Conservation (phyloP, 768 basidiomycete species). For the Mycena belliarum region DNA sequence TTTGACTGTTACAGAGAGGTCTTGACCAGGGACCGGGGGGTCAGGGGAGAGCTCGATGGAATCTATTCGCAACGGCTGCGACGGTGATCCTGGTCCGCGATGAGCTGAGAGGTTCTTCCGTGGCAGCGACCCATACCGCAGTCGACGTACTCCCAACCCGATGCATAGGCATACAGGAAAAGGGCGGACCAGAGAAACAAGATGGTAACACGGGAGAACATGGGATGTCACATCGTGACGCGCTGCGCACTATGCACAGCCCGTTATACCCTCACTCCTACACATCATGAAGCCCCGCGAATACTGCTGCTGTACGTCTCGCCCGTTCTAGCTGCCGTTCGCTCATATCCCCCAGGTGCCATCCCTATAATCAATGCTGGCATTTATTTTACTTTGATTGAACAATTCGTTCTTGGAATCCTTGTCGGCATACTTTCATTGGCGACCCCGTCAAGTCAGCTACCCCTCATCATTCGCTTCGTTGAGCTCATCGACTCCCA, state of each 20-base stretch:
- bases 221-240: conserved; percentile 3
- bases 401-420: conserved; percentile 72
- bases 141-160: conserved; percentile 68
- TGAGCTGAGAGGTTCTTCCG: too few species aligned
- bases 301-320: conserved; percentile 74
- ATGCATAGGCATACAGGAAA: background rate
- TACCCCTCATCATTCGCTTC: background rate
- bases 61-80: conserved; percentile 59
- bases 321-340: too few species aligned
- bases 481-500: conserved; percentile 28
- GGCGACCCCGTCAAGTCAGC: conserved; percentile 78
- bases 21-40: conserved; percentile 84
- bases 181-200: conserved; percentile 1
- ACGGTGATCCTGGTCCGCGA: conserved; percentile 38
- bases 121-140: conserved; percentile 63
- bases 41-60: conserved; percentile 80
- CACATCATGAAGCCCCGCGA: conserved; percentile 71
- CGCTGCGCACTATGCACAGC: too few species aligned
- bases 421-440: conserved; percentile 72
- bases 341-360: conserved; percentile 40
- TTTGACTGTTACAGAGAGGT: conserved; percentile 82
- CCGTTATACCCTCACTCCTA: conserved; percentile 20
- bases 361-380: conserved; percentile 90
- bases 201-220: conserved; percentile 8
- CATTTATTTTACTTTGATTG: conserved; percentile 75